These are phyloP conservation scores for Musa acuminata DNA, from an alignment of 176 grass and related monocot species.

Conservation along the genomic window DNA sequence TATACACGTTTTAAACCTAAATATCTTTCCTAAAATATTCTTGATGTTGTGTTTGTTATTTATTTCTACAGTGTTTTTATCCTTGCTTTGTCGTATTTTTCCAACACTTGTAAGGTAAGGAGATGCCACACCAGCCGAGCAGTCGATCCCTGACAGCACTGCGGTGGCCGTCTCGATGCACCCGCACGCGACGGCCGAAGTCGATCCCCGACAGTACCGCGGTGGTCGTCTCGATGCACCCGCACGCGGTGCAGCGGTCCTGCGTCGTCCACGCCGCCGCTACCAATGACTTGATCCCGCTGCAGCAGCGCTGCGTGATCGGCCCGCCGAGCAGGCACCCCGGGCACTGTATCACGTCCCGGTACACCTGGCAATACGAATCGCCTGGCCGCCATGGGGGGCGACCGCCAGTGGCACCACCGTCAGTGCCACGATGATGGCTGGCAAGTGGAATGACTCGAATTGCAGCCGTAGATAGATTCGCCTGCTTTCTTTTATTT, in stretches of 20 bases:
- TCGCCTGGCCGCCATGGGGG: neutral
- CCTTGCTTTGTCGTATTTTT: too few species aligned
- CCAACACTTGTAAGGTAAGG: slow-evolving; percentile 39
- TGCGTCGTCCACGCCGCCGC: slow-evolving; percentile 8
- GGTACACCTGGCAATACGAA: slow-evolving; percentile 43
- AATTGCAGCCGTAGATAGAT: too few species aligned
- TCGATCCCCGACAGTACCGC: slow-evolving; percentile 14
- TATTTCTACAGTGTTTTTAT: too few species aligned
- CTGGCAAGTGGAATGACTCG: too few species aligned
- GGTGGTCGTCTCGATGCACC: slow-evolving; percentile 40
- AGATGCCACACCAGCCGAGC: slow-evolving; percentile 28
- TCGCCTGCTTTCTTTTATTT: too few species aligned
- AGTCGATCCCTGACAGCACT: neutral
- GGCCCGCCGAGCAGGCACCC: slow-evolving; percentile 41
- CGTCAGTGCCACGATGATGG: neutral
- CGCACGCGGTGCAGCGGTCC: slow-evolving; percentile 39
- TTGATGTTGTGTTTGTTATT: too few species aligned
- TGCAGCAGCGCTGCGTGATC: slow-evolving; percentile 35
- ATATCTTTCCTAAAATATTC: too few species aligned
- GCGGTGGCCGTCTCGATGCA: too few species aligned
- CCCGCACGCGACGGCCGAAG: neutral
- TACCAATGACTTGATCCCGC: slow-evolving; percentile 25
- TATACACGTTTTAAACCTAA: too few species aligned
- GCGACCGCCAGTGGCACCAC: neutral
- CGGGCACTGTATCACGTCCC: slow-evolving; percentile 42